Evolutionary conservation across 176 grass and related monocot species (phyloP).

Genomic region (Zea luxurians): DNA sequence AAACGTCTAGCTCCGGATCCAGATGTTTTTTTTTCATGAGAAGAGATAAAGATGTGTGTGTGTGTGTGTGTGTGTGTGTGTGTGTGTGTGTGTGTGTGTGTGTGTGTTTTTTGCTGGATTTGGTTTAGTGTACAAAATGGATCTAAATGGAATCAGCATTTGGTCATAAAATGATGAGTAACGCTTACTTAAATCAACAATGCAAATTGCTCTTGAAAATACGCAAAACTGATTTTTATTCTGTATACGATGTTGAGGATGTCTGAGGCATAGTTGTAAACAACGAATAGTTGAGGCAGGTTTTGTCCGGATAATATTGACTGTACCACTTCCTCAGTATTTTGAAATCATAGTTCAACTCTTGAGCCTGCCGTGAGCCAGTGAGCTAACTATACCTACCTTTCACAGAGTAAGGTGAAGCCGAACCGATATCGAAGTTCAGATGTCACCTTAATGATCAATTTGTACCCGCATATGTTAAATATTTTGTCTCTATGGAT

Average conservation of each 20-base stretch:
- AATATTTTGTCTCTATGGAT: too few species aligned
- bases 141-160: not conserved
- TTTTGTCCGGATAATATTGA: not conserved
- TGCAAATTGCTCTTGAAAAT: not conserved
- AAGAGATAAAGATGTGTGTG: conserved; percentile 4
- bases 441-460: not conserved
- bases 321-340: not conserved
- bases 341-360: conserved; percentile 11
- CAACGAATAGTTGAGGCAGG: not conserved
- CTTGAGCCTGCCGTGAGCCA: not conserved
- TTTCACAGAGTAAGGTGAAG: conserved; percentile 21
- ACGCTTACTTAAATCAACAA: not conserved
- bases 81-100: too few species aligned
- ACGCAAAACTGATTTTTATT: not conserved
- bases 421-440: not conserved
- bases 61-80: too few species aligned
- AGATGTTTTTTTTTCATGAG: not conserved
- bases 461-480: not conserved
- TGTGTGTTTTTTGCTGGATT: conserved; percentile 1
- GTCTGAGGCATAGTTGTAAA: not conserved
- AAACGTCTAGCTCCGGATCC: not conserved
- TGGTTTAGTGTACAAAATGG: not conserved
- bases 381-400: not conserved
- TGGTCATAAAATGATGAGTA: not conserved
- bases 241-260: not conserved